Base-by-base conservation (phyloP, 495 filamentous ascomycete species). In the Hypoxylon perforatum region DNA sequence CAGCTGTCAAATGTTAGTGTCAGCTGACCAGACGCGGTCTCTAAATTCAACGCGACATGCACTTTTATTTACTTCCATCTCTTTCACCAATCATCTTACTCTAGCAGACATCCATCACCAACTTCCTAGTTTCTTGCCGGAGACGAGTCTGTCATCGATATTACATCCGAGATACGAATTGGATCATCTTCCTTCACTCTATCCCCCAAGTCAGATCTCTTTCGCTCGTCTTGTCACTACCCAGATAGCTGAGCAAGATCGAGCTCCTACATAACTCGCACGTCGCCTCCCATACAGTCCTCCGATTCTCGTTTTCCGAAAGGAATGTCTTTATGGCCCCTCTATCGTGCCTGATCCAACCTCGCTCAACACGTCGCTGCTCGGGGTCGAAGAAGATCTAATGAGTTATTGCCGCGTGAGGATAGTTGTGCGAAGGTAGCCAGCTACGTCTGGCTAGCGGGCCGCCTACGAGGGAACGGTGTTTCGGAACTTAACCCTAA, bases 401-500 rank as follows among this genome's bases (percentile, higher is more conserved):
- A 58, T 67, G 53, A 66, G 70, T 52, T 64, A n/a, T 17, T 64
- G 70, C 67, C 48, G 73, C 73, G 67, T 73, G 57, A 25, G 72
- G 73, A 56, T 69, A 23, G 73, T 73, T 57, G 61, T 69, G 70
- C 48, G 67, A 69, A 70, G 63, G 69, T 55, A 41, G 70, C 51
- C 54, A 60, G 56, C 59, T 53, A 28, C 44, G 42, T 57, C 67
- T 73, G 68, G 61, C 57, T 46, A 64, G 48, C 57, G 70, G 64
- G 57, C 71, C 73, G 73, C 70, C 58, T 71, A 63, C 74, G 72
- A 78, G 82, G 80, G 86, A 84, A 84, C 80, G 78, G 78, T 47
- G 78, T 76, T 75, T 86, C 82, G 88, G 88, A 91, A 90, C 88
- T 90, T 91, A 91, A 91, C 89, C 89, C 89, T 91, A 91, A 87